phyloP scores from a whole-genome alignment of 768 basidiomycete species.

The Mycena leptocephala region DNA sequence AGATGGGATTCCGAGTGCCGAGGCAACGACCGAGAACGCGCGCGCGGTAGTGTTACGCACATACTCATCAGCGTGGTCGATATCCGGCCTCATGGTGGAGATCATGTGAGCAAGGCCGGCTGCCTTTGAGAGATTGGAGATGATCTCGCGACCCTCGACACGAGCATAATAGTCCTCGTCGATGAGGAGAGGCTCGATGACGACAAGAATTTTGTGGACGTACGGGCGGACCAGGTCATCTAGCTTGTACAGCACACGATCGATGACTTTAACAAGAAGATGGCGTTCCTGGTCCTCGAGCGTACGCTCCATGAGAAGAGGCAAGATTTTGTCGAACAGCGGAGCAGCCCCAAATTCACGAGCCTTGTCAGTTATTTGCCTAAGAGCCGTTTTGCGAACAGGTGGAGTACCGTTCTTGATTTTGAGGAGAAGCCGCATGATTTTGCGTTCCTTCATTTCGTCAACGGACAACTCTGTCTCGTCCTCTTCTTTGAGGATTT shows the following conservation, averaged over 20 bases:
- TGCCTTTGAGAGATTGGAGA: conserved; percentile 98
- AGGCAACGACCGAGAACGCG: conserved; percentile 98
- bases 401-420: conserved; percentile 99
- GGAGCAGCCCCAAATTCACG: conserved; percentile 99
- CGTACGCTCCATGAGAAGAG: conserved; percentile 97
- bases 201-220: conserved; percentile 99
- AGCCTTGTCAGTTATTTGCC: conserved; percentile 99
- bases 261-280: conserved; percentile 98
- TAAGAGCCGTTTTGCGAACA: conserved; percentile 96
- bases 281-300: conserved; percentile 99
- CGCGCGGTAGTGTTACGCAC: conserved; percentile 99
- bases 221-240: conserved; percentile 99
- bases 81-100: conserved; percentile 99
- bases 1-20: conserved; percentile 97
- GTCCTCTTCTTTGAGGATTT: conserved; percentile 96
- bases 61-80: conserved; percentile 99
- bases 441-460: conserved; percentile 99
- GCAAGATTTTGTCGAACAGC: conserved; percentile 98
- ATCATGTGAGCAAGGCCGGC: conserved; percentile 99
- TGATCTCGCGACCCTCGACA: conserved; percentile 99
- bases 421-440: conserved; percentile 97
- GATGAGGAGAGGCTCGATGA: conserved; percentile 98
- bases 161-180: conserved; percentile 98
- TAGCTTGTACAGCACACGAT: conserved; percentile 98
- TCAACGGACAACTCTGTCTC: conserved; percentile 94